Evolutionary conservation across 495 filamentous ascomycete species (phyloP).

Genomic region (Evernia prunastri): DNA sequence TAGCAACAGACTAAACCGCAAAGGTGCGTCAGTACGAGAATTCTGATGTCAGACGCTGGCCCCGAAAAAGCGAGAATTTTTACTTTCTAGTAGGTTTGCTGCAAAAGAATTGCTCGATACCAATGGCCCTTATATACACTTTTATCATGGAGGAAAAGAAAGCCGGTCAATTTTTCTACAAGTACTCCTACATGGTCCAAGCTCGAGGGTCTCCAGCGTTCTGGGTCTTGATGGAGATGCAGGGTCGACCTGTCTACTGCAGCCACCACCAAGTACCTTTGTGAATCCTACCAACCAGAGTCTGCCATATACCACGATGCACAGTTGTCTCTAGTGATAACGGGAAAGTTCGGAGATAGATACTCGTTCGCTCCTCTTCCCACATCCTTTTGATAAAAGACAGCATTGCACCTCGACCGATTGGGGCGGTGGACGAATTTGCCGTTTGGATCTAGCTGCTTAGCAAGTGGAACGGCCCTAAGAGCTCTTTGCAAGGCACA

Average conservation of each 20-base stretch:
- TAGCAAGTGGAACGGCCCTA: background rate
- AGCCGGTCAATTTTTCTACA: background rate
- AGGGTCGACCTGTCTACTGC: slow-evolving; percentile 6
- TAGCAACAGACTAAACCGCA: background rate
- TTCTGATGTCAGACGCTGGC: slow-evolving; percentile 1
- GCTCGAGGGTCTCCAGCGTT: background rate
- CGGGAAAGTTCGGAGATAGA: background rate
- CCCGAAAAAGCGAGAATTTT: background rate
- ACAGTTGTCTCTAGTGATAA: background rate
- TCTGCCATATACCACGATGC: background rate
- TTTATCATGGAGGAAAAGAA: background rate
- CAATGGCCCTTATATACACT: background rate
- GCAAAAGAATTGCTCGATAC: background rate
- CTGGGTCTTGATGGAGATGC: slow-evolving; percentile 13
- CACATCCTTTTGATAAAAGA: background rate
- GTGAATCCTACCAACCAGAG: background rate
- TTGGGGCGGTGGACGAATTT: background rate
- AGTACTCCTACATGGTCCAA: background rate
- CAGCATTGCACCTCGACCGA: background rate
- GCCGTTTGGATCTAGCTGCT: background rate
- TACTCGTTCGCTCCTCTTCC: slow-evolving; percentile 5
- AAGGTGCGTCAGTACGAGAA: background rate
- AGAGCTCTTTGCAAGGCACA: background rate
- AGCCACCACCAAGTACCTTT: background rate
- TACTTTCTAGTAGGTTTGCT: background rate